Evolutionary conservation across 2,329 filamentous ascomycete genomes (phyloP).

Genomic region (Colletotrichum melonis): DNA sequence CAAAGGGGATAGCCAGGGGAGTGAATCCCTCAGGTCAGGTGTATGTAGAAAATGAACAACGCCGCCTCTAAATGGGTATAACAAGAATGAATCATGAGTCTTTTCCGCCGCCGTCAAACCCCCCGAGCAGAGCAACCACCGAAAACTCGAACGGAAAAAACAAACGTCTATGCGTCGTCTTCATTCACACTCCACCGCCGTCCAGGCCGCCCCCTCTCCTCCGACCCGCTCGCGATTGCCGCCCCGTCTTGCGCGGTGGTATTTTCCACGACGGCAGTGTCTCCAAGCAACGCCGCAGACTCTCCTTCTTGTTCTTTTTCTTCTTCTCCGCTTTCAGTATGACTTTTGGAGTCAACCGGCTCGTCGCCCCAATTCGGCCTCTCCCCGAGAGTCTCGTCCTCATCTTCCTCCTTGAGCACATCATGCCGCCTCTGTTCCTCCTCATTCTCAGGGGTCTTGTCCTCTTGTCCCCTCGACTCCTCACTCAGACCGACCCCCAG

Average conservation of each 20-base stretch:
- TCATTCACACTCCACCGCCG: slow-evolving; percentile 28
- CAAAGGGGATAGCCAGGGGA: neutral
- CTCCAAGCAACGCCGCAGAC: neutral
- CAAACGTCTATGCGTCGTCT: neutral
- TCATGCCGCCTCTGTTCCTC: slow-evolving; percentile 12
- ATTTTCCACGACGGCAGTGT: neutral
- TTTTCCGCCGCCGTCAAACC: slow-evolving; percentile 7
- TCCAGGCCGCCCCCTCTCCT: slow-evolving; percentile 16
- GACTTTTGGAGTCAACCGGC: neutral
- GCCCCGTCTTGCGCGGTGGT: neutral
- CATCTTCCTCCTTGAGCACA: slow-evolving; percentile 26
- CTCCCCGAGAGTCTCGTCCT: slow-evolving; percentile 8
- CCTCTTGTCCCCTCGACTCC: slow-evolving; percentile 34
- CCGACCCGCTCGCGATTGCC: neutral
- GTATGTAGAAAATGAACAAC: no score
- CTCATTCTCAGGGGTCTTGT: slow-evolving; percentile 26
- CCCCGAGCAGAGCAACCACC: no score
- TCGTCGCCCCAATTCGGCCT: slow-evolving; percentile 8
- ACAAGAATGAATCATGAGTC: slow-evolving; percentile 22
- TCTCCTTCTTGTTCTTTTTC: neutral
- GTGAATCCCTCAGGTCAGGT: no score
- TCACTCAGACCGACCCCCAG: slow-evolving; percentile 41
- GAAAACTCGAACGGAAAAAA: no score
- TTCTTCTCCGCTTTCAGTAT: neutral
- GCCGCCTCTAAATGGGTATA: slow-evolving; percentile 36